Percentiles rank a stretch among this genome's conserved stretches.
These are phyloP conservation scores for Termitomyces sp. DNA, from an alignment of 768 basidiomycete species.

Conservation along the genomic window DNA sequence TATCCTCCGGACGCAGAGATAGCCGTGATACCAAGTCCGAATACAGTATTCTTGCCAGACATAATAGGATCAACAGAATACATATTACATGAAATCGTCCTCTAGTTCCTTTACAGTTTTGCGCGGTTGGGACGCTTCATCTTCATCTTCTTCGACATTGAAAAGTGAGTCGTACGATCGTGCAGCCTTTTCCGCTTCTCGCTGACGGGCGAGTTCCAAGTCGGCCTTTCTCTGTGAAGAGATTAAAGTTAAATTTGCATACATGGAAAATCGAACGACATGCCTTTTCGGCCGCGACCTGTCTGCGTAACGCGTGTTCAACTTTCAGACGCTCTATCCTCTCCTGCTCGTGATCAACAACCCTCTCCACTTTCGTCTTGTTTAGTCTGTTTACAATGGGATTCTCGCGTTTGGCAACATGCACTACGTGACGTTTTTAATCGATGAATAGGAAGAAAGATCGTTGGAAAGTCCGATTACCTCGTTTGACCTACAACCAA, in stretches of 20 bases:
- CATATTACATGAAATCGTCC: slow-evolving; percentile 81
- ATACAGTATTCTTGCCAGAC: background rate
- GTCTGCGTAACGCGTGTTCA: slow-evolving; percentile 64
- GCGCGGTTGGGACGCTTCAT: slow-evolving; percentile 34
- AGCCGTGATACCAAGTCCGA: background rate
- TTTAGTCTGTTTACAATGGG: slow-evolving; percentile 87
- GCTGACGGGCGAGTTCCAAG: slow-evolving; percentile 62
- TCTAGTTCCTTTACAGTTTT: slow-evolving; percentile 75
- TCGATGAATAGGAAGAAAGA: background rate
- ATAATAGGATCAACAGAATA: background rate
- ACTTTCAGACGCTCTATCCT: slow-evolving; percentile 75
- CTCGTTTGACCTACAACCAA: slow-evolving; percentile 67
- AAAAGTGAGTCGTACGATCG: slow-evolving; percentile 85
- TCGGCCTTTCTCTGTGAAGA: slow-evolving; percentile 72
- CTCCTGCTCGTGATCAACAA: slow-evolving; percentile 91
- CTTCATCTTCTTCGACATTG: slow-evolving; percentile 62
- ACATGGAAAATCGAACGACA: background rate
- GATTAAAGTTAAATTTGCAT: background rate
- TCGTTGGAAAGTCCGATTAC: slow-evolving; percentile 32
- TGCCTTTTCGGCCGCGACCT: slow-evolving; percentile 68
- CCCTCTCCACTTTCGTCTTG: slow-evolving; percentile 84
- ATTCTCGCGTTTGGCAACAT: slow-evolving; percentile 82
- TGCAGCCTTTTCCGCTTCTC: slow-evolving; percentile 86
- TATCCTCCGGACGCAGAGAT: background rate
- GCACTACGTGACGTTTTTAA: slow-evolving; percentile 41